Evolutionary conservation across 495 filamentous ascomycete species (phyloP).

Genomic region (Pyrenula aspistea): DNA sequence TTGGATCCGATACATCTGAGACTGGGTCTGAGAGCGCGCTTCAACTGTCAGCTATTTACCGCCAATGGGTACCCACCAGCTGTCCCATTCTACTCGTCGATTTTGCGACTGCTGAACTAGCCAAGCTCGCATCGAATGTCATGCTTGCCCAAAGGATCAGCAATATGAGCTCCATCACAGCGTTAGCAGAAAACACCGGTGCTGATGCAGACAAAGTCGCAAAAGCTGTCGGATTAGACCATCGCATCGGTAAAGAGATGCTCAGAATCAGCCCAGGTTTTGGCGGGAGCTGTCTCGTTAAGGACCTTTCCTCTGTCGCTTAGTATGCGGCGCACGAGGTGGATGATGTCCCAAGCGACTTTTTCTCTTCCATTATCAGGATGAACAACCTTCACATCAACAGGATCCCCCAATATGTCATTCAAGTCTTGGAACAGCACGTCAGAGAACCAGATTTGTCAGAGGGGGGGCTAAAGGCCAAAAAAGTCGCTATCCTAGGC

Average conservation of each 20-base stretch:
- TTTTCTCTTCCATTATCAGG: conserved; percentile 56
- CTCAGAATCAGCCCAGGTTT: conserved; percentile 63
- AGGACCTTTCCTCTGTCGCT: conserved; percentile 63
- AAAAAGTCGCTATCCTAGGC: conserved; percentile 64
- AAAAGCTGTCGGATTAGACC: conserved; percentile 52
- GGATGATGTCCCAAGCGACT: conserved; percentile 56
- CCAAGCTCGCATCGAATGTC: conserved; percentile 68
- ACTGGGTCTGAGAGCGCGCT: conserved; percentile 51
- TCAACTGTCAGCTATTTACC: conserved; percentile 53
- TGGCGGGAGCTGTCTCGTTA: conserved; percentile 64
- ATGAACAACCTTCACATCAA: conserved; percentile 68
- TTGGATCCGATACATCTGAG: conserved; percentile 51
- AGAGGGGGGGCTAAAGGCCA: conserved; percentile 57
- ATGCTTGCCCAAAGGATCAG: conserved; percentile 72
- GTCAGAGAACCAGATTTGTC: too few relatives aligned
- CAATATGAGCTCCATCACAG: conserved; percentile 66
- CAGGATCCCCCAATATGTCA: conserved; percentile 52
- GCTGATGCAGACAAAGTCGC: conserved; percentile 62
- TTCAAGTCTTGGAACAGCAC: too few relatives aligned
- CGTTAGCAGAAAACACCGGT: conserved; percentile 65
- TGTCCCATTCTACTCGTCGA: conserved; percentile 61
- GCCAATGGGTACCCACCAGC: conserved; percentile 51
- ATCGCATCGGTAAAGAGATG: conserved; percentile 54
- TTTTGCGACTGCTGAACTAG: conserved; percentile 63
- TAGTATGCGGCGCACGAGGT: conserved; percentile 57